Percentiles rank a stretch among this genome's conserved stretches.
These are phyloP conservation scores for Protoeuglena noctilucae DNA, from an alignment of 139 green algal genomes.

Conservation along the genomic window DNA sequence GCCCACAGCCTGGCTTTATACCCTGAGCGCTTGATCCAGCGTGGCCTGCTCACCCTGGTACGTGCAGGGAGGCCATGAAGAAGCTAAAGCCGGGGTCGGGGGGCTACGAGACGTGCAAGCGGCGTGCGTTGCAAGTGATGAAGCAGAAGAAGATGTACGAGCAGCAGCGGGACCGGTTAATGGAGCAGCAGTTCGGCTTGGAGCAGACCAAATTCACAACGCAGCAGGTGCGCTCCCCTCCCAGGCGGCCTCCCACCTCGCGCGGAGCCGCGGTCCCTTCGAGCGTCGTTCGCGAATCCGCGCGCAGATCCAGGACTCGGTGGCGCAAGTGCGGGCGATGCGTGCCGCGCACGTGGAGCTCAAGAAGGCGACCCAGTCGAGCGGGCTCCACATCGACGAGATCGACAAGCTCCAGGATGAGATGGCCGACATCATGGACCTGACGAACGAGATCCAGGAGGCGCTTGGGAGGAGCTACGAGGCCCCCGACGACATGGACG, in stretches of 20 bases:
- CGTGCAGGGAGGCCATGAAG: constrained; percentile 26
- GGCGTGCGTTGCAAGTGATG: constrained; percentile 22
- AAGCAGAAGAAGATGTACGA: constrained; percentile 43
- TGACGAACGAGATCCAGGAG: constrained; percentile 23
- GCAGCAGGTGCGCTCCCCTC: too few relatives aligned
- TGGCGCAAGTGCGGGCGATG: constrained; percentile 27
- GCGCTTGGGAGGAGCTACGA: constrained; percentile 5
- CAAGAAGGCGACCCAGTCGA: constrained; percentile 4
- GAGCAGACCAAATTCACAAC: constrained; percentile 28
- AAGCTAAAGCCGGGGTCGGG: constrained; percentile 17
- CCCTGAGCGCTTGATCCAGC: too few relatives aligned
- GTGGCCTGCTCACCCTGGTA: too few relatives aligned
- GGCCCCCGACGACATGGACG: constrained; percentile 6
- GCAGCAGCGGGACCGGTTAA: constrained; percentile 31
- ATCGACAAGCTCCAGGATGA: constrained; percentile 35
- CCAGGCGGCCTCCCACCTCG: too few relatives aligned
- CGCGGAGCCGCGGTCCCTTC: too few relatives aligned
- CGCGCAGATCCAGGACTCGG: constrained; percentile 15
- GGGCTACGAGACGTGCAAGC: constrained; percentile 24
- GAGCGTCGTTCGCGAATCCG: too few relatives aligned
- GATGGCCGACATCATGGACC: constrained; percentile 37
- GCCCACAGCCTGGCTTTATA: too few relatives aligned
- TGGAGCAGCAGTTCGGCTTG: constrained; percentile 34
- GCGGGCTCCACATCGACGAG: constrained; percentile 32
- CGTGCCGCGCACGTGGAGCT: constrained; percentile 11